Evolutionary conservation across 1,139 yeast species (phyloP), one percentile per base, ranked within the genome.

Genomic region (Debaryomyces sp.): DNA sequence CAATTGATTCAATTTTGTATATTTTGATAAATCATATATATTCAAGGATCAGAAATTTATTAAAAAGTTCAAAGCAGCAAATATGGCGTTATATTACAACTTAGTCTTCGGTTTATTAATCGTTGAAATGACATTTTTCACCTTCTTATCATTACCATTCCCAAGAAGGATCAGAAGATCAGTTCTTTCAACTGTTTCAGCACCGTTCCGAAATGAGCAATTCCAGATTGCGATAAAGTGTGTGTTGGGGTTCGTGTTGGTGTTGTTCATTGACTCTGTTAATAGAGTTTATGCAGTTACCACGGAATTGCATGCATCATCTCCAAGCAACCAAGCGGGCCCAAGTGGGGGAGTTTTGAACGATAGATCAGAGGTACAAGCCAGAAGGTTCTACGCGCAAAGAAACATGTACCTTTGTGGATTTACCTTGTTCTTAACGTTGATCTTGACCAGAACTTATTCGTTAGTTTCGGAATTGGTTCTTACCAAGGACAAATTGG

Each of bases 341-440:
- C 24, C 52, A 21, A 46, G 61, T 17, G 54, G 62, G 26, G 67
- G 68, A 1, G 54, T 71, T 24, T 52, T 76, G 51, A 74, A 71
- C 54, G 92, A 88, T 59, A 77, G 96, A 49, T 73, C 90, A 7
- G 97, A 90, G 59, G 76, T 87, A 53, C 95, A 87, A 67, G 92
- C 97, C 21, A 83, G 97, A 68, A 81, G 92, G 63, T 95, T 95
- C 70, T 91, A 92, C 63, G 90, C 97, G 18, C 99, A 95, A 74
- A 84, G 99, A 73, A 95, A 95, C 75, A 85, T 92, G 88, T 95
- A 95, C 63, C 80, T 95, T 51, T 90, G 97, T 60, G 99, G 99
- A 1, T 91, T 92, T 71, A 91, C 98, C 3, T 78, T 95, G 67
- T 95, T 95, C 67, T 76, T 94, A 63, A 89, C 97, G 1, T 77